These are phyloP conservation scores for Polygonum maritimum DNA, from an alignment of 148 eudicot genomes.

Conservation along the genomic window DNA sequence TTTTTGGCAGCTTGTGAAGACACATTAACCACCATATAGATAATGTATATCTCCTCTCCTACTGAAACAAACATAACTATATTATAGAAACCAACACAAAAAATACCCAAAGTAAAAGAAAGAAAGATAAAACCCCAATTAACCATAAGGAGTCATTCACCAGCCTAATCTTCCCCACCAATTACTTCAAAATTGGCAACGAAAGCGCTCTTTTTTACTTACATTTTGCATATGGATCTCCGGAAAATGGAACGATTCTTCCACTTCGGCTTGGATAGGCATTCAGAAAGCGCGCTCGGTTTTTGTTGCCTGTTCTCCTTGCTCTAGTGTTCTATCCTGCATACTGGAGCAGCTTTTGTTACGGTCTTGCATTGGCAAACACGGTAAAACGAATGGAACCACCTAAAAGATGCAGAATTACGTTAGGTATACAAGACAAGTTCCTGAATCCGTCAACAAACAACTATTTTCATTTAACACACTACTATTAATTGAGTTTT, in stretches of 20 bases:
- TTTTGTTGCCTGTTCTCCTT: not conserved
- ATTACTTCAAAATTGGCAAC: not conserved
- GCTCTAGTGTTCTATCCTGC: not conserved
- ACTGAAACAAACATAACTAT: not conserved
- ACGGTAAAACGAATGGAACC: conserved; percentile 18
- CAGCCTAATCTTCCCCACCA: not conserved
- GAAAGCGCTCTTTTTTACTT: conserved; percentile 5
- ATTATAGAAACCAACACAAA: not conserved
- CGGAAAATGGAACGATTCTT: not conserved
- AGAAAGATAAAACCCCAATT: not conserved
- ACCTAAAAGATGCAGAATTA: conserved; percentile 22
- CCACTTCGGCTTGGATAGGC: not conserved
- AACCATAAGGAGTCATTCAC: not conserved
- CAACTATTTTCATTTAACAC: not conserved
- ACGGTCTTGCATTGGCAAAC: conserved; percentile 3
- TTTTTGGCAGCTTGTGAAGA: conserved; percentile 7
- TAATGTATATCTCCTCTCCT: not conserved
- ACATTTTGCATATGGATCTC: conserved; percentile 2
- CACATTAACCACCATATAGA: not conserved
- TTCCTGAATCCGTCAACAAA: not conserved
- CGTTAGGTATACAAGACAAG: not conserved
- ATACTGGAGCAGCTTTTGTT: not conserved
- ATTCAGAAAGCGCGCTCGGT: not conserved
- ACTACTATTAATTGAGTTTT: not conserved
- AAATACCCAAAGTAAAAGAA: not conserved